These are phyloP conservation scores for Thamnidium elegans DNA, from an alignment of 192 early-diverging fungal genomes.

Conservation along the genomic window DNA sequence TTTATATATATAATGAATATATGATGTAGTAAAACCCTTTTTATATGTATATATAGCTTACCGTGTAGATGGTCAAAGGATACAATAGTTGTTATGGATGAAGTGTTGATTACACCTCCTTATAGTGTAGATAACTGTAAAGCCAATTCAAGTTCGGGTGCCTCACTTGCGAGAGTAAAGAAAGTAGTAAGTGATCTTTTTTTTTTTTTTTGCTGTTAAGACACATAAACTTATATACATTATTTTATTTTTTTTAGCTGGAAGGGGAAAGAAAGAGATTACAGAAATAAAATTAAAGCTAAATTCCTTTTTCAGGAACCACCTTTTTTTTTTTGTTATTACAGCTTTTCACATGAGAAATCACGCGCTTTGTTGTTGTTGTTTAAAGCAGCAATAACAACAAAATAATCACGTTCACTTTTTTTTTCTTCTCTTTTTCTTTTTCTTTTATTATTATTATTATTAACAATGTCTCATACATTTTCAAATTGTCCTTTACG, in stretches of 20 bases:
- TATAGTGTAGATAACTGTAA: constrained; percentile 71
- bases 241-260: constrained; percentile 32
- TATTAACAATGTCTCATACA: constrained; percentile 4
- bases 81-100: constrained; percentile 77
- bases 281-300: not conserved
- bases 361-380: constrained; percentile 4
- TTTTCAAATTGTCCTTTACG: constrained; percentile 21
- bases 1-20: no score
- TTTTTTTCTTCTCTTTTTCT: not conserved
- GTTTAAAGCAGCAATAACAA: not conserved
- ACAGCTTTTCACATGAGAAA: not conserved
- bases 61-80: constrained; percentile 78
- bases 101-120: constrained; percentile 72
- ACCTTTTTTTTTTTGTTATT: not conserved
- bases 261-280: constrained; percentile 47
- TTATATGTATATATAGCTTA: constrained; percentile 38
- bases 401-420: not conserved
- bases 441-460: not conserved
- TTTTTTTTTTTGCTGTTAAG: not conserved
- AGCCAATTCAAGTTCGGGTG: constrained; percentile 50
- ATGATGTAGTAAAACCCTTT: not conserved
- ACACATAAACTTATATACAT: not conserved
- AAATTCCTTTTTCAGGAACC: not conserved
- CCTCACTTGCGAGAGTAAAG: constrained; percentile 65
- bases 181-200: constrained; percentile 60